These are phyloP conservation scores for Clausena lansium DNA, from an alignment of 345 rosid genomes.

Conservation along the genomic window DNA sequence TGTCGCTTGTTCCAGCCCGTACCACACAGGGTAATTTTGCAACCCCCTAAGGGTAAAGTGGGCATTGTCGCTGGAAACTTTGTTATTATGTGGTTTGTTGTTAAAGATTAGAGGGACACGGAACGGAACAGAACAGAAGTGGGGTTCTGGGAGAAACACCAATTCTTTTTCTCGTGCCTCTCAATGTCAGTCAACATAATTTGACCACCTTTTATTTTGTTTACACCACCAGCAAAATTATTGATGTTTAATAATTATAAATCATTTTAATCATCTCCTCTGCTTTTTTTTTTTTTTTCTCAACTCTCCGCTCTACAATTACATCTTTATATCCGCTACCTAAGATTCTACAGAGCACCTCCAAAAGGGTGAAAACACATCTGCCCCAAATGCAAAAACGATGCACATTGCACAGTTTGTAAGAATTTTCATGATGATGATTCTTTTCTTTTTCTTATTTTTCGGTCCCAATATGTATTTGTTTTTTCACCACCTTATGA, in stretches of 20 bases:
- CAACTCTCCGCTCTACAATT: background rate
- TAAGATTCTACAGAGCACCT: constrained; percentile 2
- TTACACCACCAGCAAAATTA: constrained; percentile 39
- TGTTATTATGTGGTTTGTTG: background rate
- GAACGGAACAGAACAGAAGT: background rate
- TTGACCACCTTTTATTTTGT: constrained; percentile 35
- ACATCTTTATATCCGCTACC: background rate
- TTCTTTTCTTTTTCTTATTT: background rate
- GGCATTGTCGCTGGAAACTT: background rate
- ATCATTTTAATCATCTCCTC: constrained; percentile 20
- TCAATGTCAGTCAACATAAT: constrained; percentile 41
- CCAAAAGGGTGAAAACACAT: background rate
- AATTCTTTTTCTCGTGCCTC: constrained; percentile 22
- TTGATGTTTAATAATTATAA: constrained; percentile 42
- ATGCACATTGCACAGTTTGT: background rate
- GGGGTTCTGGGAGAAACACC: constrained; percentile 18
- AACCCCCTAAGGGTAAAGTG: background rate
- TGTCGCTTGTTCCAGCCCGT: background rate
- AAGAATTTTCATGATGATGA: constrained; percentile 10
- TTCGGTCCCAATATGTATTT: too few species aligned
- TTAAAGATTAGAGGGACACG: background rate
- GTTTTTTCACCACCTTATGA: background rate
- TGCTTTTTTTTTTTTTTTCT: too few species aligned
- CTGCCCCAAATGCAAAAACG: background rate
- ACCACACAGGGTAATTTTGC: background rate